Conservation (phyloP, 2,329 filamentous ascomycete species). For the Sclerotinia spermophila region DNA sequence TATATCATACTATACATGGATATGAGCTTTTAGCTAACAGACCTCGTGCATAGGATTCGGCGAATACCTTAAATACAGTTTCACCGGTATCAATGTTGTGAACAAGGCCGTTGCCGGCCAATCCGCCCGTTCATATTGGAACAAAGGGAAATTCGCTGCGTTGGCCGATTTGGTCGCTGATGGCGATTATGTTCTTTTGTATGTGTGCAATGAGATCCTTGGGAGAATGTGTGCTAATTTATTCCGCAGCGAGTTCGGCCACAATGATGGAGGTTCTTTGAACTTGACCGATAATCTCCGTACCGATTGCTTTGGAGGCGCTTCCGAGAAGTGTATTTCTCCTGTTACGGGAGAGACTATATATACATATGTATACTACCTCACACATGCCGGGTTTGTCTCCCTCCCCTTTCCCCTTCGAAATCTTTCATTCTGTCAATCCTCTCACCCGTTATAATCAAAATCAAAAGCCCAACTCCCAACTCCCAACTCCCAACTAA, state of each 20-base stretch:
- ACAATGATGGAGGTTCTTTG: constrained; percentile 62
- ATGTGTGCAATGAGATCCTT: not conserved
- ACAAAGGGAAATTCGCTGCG: constrained; percentile 60
- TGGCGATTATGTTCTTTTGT: constrained; percentile 50
- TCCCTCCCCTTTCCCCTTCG: too few relatives aligned
- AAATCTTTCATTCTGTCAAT: not conserved
- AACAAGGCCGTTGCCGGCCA: constrained; percentile 66
- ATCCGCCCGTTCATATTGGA: constrained; percentile 62
- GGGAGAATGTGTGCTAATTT: not conserved
- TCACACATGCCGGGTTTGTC: constrained; percentile 15
- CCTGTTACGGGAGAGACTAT: constrained; percentile 45
- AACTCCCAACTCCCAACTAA: not conserved
- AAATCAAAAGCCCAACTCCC: too few relatives aligned
- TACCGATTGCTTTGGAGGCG: constrained; percentile 49
- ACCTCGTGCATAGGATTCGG: constrained; percentile 53
- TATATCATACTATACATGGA: not conserved
- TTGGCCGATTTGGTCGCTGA: constrained; percentile 45
- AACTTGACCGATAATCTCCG: constrained; percentile 56
- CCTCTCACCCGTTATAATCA: too few relatives aligned
- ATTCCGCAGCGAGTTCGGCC: constrained; percentile 47
- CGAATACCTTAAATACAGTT: constrained; percentile 52
- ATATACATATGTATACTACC: constrained; percentile 35
- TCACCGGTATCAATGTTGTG: constrained; percentile 46
- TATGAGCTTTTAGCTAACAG: not conserved
- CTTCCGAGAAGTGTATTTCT: constrained; percentile 45